Conservation (phyloP, 495 filamentous ascomycete species). For the Neurospora sp. region DNA sequence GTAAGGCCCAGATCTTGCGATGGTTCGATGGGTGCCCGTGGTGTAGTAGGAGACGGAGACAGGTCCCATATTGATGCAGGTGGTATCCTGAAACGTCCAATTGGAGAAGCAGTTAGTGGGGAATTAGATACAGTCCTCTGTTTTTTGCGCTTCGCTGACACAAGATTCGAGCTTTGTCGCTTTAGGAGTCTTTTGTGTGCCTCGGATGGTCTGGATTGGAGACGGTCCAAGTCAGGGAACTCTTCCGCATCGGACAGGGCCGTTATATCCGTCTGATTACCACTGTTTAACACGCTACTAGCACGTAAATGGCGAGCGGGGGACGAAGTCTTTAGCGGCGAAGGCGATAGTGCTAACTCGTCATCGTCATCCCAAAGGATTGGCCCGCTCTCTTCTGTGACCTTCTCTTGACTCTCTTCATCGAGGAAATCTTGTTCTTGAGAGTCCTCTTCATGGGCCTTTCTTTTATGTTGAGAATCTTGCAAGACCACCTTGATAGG, state of each 20-base stretch:
- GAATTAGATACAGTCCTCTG: conserved; percentile 10
- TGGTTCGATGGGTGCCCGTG: background rate
- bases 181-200: conserved; percentile 8
- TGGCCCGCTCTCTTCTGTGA: conserved; percentile 19
- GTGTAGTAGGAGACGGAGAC: conserved; percentile 11
- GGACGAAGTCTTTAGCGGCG: conserved; percentile 18
- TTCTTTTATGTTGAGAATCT: conserved; percentile 19
- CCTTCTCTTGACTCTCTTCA: conserved; percentile 38
- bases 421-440: conserved; percentile 38
- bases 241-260: conserved; percentile 29
- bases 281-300: conserved; percentile 16
- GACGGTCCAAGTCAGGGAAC: conserved; percentile 23
- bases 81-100: conserved; percentile 4
- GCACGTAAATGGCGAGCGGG: conserved; percentile 1
- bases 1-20: conserved; percentile 4
- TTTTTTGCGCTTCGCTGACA: conserved; percentile 14
- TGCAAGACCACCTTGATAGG: conserved; percentile 43
- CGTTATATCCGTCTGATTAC: conserved; percentile 18
- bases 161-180: conserved; percentile 6
- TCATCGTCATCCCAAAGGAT: conserved; percentile 13
- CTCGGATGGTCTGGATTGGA: conserved; percentile 9
- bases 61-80: conserved; percentile 10
- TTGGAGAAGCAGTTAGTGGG: conserved; percentile 14
- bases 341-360: conserved; percentile 19
- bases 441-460: conserved; percentile 30